phyloP scores from a whole-genome alignment of 768 basidiomycete species.

The Leccinum incarnatum region DNA sequence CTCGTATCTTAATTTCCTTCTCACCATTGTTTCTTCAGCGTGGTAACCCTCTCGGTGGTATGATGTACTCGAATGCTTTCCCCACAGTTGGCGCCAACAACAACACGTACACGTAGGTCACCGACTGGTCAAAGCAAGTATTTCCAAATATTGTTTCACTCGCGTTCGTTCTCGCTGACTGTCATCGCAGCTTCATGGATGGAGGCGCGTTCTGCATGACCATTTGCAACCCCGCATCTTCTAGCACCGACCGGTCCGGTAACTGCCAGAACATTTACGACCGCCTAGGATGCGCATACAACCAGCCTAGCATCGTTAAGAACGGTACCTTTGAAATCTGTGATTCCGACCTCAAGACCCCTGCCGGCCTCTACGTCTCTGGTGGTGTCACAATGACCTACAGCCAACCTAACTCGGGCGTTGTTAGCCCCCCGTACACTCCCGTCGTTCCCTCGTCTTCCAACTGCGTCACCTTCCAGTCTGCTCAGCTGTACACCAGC shows the following conservation, averaged over 20 bases:
- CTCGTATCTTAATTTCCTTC: conserved; percentile 9
- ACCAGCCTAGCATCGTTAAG: conserved; percentile 62
- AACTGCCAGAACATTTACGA: conserved; percentile 75
- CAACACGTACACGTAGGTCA: conserved; percentile 48
- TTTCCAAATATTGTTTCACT: not conserved
- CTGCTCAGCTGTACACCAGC: conserved; percentile 35
- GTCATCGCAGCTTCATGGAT: conserved; percentile 57
- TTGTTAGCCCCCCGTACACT: conserved; percentile 39
- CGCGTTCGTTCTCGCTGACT: not conserved
- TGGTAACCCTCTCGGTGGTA: conserved; percentile 78
- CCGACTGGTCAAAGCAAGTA: conserved; percentile 63
- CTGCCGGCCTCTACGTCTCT: conserved; percentile 50
- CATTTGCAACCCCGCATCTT: conserved; percentile 55
- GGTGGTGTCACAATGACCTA: conserved; percentile 44
- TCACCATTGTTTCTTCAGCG: conserved; percentile 38
- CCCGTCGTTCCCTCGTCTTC: conserved; percentile 41
- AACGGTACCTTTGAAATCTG: conserved; percentile 65
- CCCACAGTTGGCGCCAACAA: conserved; percentile 40
- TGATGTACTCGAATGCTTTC: conserved; percentile 62
- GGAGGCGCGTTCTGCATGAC: conserved; percentile 64
- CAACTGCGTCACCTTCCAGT: conserved; percentile 41
- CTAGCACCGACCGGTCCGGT: conserved; percentile 37
- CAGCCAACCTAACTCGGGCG: conserved; percentile 38
- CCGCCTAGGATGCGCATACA: conserved; percentile 69
- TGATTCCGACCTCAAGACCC: conserved; percentile 58